A percentile compares a stretch with the other conserved stretches of the same genome.
Evolutionary conservation across 2,329 filamentous ascomycete species (phyloP).

Genomic region (Drechslerella coelobrocha): DNA sequence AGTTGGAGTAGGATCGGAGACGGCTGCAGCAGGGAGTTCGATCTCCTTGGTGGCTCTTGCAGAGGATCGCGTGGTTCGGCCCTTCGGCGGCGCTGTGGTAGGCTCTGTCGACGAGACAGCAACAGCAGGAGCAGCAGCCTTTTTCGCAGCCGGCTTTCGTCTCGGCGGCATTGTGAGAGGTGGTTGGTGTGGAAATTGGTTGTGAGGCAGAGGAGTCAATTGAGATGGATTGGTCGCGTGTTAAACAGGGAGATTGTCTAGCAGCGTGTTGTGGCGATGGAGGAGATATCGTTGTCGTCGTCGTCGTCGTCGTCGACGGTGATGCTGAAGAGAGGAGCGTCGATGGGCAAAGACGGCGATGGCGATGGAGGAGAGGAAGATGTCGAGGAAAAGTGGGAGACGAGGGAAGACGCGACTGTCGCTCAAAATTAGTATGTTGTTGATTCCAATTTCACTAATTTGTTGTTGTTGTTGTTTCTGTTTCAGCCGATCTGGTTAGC

Average conservation of each 20-base stretch:
- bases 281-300: too few relatives aligned
- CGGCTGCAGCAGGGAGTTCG: not conserved
- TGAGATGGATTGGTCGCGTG: not conserved
- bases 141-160: slow-evolving; percentile 10
- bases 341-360: not conserved
- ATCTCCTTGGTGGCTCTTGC: not conserved
- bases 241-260: not conserved
- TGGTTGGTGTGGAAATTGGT: not conserved
- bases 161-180: slow-evolving; percentile 7
- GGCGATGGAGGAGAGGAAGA: slow-evolving; percentile 4
- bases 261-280: not conserved
- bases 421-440: slow-evolving; percentile 25
- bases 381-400: not conserved
- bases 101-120: not conserved
- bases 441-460: slow-evolving; percentile 31
- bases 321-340: not conserved
- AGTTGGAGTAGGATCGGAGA: not conserved
- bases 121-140: not conserved
- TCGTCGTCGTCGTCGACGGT: not conserved
- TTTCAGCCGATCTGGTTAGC: slow-evolving; percentile 38
- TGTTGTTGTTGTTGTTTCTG: slow-evolving; percentile 50
- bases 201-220: not conserved
- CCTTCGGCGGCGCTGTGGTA: not conserved
- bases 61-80: not conserved
- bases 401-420: slow-evolving; percentile 21